Conservation (phyloP, 2,329 filamentous ascomycete species). For the Arthroderma sp. region DNA sequence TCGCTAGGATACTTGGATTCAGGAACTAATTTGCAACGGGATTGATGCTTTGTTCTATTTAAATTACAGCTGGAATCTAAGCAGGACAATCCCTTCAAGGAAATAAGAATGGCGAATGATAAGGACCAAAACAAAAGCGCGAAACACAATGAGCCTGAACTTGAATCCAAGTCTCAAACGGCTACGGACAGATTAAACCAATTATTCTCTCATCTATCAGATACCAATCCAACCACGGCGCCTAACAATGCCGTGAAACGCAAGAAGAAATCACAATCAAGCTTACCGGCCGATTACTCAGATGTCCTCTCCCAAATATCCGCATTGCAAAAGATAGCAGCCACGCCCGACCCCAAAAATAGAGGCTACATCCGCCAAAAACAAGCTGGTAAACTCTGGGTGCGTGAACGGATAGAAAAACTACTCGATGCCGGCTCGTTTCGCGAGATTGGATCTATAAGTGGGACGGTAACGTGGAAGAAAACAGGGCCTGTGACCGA, state of each 20-base stretch:
- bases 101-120: too few relatives aligned
- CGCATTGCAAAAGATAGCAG: conserved; percentile 39
- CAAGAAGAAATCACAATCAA: conserved; percentile 18
- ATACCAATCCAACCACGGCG: conserved; percentile 7
- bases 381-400: conserved; percentile 51
- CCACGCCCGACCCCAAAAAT: conserved; percentile 40
- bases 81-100: too few relatives aligned
- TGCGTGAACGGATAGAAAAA: conserved; percentile 45
- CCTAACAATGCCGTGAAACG: conserved; percentile 21
- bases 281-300: conserved; percentile 47
- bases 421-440: conserved; percentile 46
- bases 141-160: too few relatives aligned
- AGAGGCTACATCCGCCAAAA: conserved; percentile 51
- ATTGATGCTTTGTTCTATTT: too few relatives aligned
- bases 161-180: neutral
- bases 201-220: conserved; percentile 32
- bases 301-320: conserved; percentile 47
- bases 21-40: too few relatives aligned
- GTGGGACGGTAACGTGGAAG: conserved; percentile 47
- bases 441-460: conserved; percentile 46
- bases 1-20: too few relatives aligned
- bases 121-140: too few relatives aligned
- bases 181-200: conserved; percentile 36
- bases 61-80: too few relatives aligned
- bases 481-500: conserved; percentile 24